Percentiles rank a stretch among this genome's conserved stretches.
Evolutionary conservation across 768 basidiomycete species (phyloP).

Genomic region (Fibroporia radiculosa): DNA sequence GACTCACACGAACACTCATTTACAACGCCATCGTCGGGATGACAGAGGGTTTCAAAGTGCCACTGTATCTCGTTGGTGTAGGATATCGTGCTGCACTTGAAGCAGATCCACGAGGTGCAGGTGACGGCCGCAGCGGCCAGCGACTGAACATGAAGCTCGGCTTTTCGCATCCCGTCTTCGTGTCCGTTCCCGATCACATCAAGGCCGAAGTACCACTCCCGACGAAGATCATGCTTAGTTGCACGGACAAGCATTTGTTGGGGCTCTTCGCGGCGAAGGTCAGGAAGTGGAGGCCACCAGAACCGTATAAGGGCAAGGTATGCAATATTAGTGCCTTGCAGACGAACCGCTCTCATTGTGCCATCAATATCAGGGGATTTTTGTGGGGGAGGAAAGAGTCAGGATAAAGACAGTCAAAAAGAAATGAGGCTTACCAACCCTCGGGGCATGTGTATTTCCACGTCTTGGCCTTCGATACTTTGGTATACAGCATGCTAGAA

Average conservation of each 20-base stretch:
- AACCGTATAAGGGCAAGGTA: slow-evolving; percentile 98
- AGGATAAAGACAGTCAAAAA: slow-evolving; percentile 91
- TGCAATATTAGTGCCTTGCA: slow-evolving; percentile 18
- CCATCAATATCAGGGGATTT: slow-evolving; percentile 65
- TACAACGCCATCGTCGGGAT: slow-evolving; percentile 87
- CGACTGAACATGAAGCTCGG: slow-evolving; percentile 89
- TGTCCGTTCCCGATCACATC: slow-evolving; percentile 79
- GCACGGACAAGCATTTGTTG: slow-evolving; percentile 82
- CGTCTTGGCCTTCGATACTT: neutral
- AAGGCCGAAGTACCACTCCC: slow-evolving; percentile 72
- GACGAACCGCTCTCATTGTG: neutral
- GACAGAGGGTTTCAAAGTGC: slow-evolving; percentile 77
- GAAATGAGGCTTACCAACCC: slow-evolving; percentile 73
- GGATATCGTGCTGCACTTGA: slow-evolving; percentile 89
- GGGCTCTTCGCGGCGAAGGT: slow-evolving; percentile 87
- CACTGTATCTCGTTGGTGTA: slow-evolving; percentile 88
- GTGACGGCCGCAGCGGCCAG: slow-evolving; percentile 52
- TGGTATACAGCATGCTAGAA: too few species aligned
- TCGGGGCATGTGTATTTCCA: neutral
- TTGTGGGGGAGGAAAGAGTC: slow-evolving; percentile 89
- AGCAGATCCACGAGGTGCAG: slow-evolving; percentile 52
- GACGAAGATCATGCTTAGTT: slow-evolving; percentile 75
- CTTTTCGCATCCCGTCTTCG: slow-evolving; percentile 79
- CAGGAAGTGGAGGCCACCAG: slow-evolving; percentile 78
- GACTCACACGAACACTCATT: slow-evolving; percentile 86